A percentile compares a stretch with the other conserved stretches of the same genome.
Conservation (phyloP, 768 basidiomycete genomes). For the Boletellus sp. region DNA sequence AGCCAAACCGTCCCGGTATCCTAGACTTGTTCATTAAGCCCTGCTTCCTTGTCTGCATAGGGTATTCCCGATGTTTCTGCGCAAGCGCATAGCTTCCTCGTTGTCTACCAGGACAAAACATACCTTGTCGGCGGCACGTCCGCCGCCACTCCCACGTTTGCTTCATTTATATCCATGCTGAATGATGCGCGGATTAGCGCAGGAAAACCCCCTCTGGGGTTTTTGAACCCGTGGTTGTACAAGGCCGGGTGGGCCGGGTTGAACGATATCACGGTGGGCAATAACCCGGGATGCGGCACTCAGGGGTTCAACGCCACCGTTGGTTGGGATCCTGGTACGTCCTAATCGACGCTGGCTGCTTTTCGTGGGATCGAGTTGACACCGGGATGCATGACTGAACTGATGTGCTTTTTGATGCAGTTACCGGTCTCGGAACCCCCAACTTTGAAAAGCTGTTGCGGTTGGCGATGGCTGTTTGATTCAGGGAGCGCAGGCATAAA, state of each 20-base stretch:
- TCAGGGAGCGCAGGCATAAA: no score
- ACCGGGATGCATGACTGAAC: neutral
- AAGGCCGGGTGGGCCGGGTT: constrained; percentile 30
- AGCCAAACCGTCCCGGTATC: constrained; percentile 13
- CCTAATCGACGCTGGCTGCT: neutral
- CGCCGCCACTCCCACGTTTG: constrained; percentile 59
- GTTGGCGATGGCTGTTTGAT: constrained; percentile 25
- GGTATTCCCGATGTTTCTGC: constrained; percentile 68
- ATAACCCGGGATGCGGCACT: constrained; percentile 60
- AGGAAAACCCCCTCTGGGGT: constrained; percentile 48
- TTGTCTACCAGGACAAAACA: constrained; percentile 42
- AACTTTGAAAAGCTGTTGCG: constrained; percentile 47
- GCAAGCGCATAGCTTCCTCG: constrained; percentile 46
- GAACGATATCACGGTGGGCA: constrained; percentile 58
- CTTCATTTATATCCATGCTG: constrained; percentile 59
- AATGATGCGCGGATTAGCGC: constrained; percentile 56
- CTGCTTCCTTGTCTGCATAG: constrained; percentile 18
- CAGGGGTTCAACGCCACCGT: constrained; percentile 56
- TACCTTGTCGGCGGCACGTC: constrained; percentile 57
- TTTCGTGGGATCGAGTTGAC: no score
- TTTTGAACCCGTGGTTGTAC: constrained; percentile 62
- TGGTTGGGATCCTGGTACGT: constrained; percentile 61
- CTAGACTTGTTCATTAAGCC: neutral
- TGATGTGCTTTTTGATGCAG: constrained; percentile 21
- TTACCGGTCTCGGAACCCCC: constrained; percentile 55